Conservation (phyloP, 2,329 filamentous ascomycete species). For the Trichoderma polysporum region DNA sequence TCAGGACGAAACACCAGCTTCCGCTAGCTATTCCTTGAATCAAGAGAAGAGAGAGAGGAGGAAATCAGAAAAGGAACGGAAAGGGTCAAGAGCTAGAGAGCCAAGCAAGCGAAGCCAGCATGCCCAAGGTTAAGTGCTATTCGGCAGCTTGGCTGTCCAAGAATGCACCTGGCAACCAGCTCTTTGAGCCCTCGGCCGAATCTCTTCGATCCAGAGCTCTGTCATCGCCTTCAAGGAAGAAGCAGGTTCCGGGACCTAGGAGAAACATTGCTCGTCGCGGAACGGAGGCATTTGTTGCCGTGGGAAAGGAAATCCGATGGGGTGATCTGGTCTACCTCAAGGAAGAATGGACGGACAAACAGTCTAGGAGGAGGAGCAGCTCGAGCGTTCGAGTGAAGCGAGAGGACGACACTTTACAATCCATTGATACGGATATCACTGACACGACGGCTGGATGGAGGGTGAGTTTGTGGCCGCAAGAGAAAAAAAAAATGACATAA, state of each 20-base stretch:
- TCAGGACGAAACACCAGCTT: background rate
- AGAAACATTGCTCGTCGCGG: slow-evolving; percentile 76
- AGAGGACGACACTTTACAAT: slow-evolving; percentile 43
- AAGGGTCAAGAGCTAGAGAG: background rate
- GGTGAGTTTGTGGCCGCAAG: slow-evolving; percentile 30
- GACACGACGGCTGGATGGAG: slow-evolving; percentile 34
- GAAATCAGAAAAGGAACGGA: background rate
- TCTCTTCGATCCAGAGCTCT: slow-evolving; percentile 40
- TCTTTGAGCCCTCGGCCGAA: slow-evolving; percentile 62
- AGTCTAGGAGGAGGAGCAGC: slow-evolving; percentile 32
- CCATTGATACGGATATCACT: slow-evolving; percentile 34
- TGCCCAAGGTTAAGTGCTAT: slow-evolving; percentile 85
- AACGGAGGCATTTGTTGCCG: slow-evolving; percentile 84
- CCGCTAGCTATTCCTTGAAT: background rate
- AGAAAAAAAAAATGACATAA: background rate
- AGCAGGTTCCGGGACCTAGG: slow-evolving; percentile 48
- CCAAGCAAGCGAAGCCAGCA: slow-evolving; percentile 40
- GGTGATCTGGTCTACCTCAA: slow-evolving; percentile 80
- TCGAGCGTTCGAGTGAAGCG: slow-evolving; percentile 46
- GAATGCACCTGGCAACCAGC: slow-evolving; percentile 71
- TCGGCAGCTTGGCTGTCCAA: slow-evolving; percentile 84
- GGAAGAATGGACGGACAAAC: slow-evolving; percentile 47
- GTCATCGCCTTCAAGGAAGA: slow-evolving; percentile 43
- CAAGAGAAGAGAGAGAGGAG: background rate
- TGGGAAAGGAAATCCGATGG: slow-evolving; percentile 90